Base-by-base conservation (phyloP, 345 rosid genomes). In the Citrus unshiu region DNA sequence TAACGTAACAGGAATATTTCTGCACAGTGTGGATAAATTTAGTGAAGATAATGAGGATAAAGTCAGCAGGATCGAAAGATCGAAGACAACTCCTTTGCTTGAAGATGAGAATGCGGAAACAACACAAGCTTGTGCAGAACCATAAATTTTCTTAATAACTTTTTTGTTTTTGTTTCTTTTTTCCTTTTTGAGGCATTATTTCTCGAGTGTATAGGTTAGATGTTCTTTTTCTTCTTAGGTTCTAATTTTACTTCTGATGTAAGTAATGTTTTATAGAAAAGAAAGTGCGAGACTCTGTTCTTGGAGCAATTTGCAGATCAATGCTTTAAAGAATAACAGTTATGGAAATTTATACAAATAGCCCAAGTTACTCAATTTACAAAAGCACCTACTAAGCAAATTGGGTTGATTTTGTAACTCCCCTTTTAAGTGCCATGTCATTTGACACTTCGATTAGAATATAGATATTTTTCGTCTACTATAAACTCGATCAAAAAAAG, bases 1-100 rank as follows among this genome's bases (percentile, higher is more conserved):
- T 69, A 21, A 68, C 4, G 25, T 32, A 32, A 80, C 93, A 95
- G 99, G 99, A 62, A 79, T 88, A 65, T 95, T 92, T 81, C 61
- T 95, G 79, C 88, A 83, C 68, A 77, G 93, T 21, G 94, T 91
- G 34, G 97, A 95, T 82, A 84, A 92, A 75, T 92, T 84, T 76
- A 32, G 89, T 3, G 97, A 95, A 84, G 97, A 87, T 65, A 83
- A 84, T 2, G 91, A 87, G 77, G 76, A 71, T 57, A 75, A 75
- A 81, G 82, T 59, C 6, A 62, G 49, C 7, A 64, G 77, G 3
- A 56, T 40, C 24, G 90, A 90, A 34, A 83, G 80, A 73, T 83
- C 89, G 34, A 77, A 82, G 59, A 82, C 82, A 9, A 82, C 88
- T 4, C 94, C 95, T 30, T 82, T 95, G 90, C 89, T 91, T 16